Evolutionary conservation across 176 grass and related monocot genomes (phyloP).

Genomic region (Triticum urartu): DNA sequence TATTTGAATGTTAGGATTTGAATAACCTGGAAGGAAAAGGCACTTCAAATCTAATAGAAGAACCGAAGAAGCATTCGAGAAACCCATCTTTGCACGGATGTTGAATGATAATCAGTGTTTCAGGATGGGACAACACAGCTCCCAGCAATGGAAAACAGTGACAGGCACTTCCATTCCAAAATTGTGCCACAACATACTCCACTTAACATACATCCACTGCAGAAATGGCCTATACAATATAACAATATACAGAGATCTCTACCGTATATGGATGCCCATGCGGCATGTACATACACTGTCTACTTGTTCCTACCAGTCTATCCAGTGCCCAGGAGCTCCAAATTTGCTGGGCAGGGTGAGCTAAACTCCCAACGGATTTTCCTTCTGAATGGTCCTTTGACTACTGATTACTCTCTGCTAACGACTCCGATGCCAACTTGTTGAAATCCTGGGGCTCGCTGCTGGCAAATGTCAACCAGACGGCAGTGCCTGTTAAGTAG

Average conservation of each 20-base stretch:
- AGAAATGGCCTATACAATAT: neutral
- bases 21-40: too few species aligned
- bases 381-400: neutral
- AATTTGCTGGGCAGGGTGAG: neutral
- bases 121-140: neutral
- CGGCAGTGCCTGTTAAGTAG: constrained; percentile 80
- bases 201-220: neutral
- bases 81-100: too few species aligned
- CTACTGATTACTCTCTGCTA: neutral
- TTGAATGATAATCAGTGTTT: neutral
- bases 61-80: neutral
- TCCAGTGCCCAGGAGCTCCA: constrained; percentile 9
- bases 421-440: constrained; percentile 9
- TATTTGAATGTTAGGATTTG: too few species aligned
- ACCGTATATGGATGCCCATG: neutral
- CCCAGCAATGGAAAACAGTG: neutral
- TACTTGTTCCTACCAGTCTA: neutral
- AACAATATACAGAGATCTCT: neutral
- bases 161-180: constrained; percentile 10
- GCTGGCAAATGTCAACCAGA: constrained; percentile 87
- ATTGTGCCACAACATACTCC: neutral
- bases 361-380: neutral
- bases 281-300: constrained; percentile 8
- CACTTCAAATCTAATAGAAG: too few species aligned
- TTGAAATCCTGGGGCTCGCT: constrained; percentile 80